Percentiles rank a stretch among this genome's conserved stretches.
phyloP scores from a whole-genome alignment of 805 yeast genomes.

The Candida namnaoensis region DNA sequence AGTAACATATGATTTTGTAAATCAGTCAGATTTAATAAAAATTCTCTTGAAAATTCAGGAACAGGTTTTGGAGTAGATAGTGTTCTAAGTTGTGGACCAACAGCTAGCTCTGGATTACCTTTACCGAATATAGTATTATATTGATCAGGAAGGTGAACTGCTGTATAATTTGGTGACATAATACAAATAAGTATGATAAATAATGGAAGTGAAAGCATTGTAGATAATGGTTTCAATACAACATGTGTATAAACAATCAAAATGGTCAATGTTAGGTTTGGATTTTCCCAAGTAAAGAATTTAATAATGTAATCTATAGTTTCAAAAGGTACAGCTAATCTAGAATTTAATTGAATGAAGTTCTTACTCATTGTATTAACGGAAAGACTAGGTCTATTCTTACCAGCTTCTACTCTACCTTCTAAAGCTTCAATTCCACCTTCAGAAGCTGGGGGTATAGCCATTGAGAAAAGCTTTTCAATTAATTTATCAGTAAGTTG shows the following conservation, averaged over 20 bases:
- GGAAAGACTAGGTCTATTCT: constrained; percentile 58
- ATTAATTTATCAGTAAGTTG: constrained; percentile 58
- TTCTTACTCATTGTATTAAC: constrained; percentile 64
- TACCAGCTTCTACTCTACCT: constrained; percentile 51
- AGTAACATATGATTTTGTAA: constrained; percentile 72
- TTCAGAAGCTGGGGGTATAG: constrained; percentile 55
- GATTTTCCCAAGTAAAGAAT: constrained; percentile 57
- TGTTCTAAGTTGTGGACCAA: constrained; percentile 40
- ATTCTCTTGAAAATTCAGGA: constrained; percentile 73
- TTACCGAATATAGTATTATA: constrained; percentile 18
- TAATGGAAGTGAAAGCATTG: constrained; percentile 45
- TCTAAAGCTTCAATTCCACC: constrained; percentile 34
- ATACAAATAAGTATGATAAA: constrained; percentile 42
- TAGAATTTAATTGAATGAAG: constrained; percentile 50
- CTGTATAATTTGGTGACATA: constrained; percentile 59
- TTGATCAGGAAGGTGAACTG: constrained; percentile 56
- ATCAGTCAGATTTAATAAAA: constrained; percentile 71
- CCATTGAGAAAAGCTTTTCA: constrained; percentile 64
- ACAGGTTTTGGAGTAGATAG: constrained; percentile 58
- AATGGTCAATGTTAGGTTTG: constrained; percentile 51
- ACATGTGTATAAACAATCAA: constrained; percentile 40
- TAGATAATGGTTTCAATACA: constrained; percentile 50
- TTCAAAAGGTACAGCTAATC: constrained; percentile 55
- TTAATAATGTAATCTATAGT: constrained; percentile 46
- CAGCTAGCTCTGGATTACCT: constrained; percentile 35